These are phyloP conservation scores for Paramecium caudatum DNA, from an alignment of 73 alveolate species.

Conservation along the genomic window DNA sequence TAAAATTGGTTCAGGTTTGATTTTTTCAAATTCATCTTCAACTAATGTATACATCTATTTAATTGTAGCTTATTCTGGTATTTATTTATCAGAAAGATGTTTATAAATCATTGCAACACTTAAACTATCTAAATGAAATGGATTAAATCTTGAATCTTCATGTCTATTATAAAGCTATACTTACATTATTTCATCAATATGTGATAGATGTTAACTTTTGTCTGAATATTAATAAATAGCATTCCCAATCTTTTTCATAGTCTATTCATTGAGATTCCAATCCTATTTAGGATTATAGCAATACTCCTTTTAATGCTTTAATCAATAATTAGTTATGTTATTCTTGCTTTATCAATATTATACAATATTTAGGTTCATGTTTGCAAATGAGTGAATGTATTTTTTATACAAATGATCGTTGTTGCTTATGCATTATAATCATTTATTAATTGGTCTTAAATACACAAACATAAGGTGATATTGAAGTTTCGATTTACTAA, in stretches of 20 bases:
- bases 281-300: not conserved
- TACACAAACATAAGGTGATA: not conserved
- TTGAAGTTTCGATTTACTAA: not conserved
- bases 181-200: conserved; percentile 44
- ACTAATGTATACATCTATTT: not conserved
- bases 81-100: not conserved
- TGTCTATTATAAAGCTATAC: conserved; percentile 13
- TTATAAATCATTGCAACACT: conserved; percentile 24
- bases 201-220: not conserved
- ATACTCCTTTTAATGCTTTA: conserved; percentile 46
- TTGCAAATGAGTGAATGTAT: not conserved
- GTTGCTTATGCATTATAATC: conserved; percentile 2
- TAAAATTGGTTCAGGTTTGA: not conserved
- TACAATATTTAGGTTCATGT: not conserved
- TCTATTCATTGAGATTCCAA: not conserved
- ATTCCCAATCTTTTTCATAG: conserved; percentile 18
- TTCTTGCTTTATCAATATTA: conserved; percentile 22
- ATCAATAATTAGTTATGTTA: conserved; percentile 2
- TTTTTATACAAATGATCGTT: not conserved
- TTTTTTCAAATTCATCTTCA: not conserved
- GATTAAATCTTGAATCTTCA: conserved; percentile 64
- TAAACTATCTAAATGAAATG: conserved; percentile 11
- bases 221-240: conserved; percentile 39
- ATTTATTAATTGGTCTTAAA: conserved; percentile 34
- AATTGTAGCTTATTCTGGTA: not conserved